A percentile compares a stretch with the other conserved stretches of the same genome.
Conservation (phyloP, 208 protist genomes). For the Borovskyia barvae region DNA sequence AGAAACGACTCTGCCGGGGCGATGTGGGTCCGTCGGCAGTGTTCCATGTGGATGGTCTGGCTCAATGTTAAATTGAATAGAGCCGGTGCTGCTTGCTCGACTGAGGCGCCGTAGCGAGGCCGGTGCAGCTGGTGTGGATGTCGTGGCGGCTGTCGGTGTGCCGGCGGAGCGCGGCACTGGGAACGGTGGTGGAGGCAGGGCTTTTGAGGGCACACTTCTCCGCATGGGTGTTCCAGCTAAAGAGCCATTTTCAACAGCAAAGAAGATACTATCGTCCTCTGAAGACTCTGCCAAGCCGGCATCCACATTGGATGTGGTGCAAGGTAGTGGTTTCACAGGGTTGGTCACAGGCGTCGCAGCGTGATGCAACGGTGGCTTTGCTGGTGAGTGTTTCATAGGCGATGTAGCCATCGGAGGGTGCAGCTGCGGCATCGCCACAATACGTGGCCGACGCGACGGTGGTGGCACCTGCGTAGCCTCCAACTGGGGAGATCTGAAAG, state of each 20-base stretch:
- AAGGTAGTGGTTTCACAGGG: neutral
- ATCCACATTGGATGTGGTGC: neutral
- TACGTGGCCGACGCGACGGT: slow-evolving; percentile 3
- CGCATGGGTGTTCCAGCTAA: slow-evolving; percentile 1
- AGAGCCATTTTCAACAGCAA: slow-evolving; percentile 14
- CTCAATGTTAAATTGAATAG: slow-evolving; percentile 23
- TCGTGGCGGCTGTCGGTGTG: too few species aligned
- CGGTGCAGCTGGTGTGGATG: too few species aligned
- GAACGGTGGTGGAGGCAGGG: neutral
- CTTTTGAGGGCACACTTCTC: neutral
- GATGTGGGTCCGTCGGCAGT: too few species aligned
- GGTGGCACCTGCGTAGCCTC: neutral
- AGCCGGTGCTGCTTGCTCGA: slow-evolving; percentile 2
- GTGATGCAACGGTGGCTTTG: slow-evolving; percentile 15
- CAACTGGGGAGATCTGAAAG: neutral
- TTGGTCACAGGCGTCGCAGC: neutral
- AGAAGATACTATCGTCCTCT: slow-evolving; percentile 31
- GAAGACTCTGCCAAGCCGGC: slow-evolving; percentile 5
- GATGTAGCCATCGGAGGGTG: neutral
- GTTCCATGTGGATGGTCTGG: slow-evolving; percentile 16
- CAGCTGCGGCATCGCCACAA: slow-evolving; percentile 6
- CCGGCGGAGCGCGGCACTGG: neutral
- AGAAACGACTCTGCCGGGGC: too few species aligned
- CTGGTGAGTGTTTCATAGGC: neutral
- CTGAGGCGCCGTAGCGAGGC: neutral